Evolutionary conservation across 2,329 filamentous ascomycete species (phyloP).

Genomic region (Penicillium hesseltinei): DNA sequence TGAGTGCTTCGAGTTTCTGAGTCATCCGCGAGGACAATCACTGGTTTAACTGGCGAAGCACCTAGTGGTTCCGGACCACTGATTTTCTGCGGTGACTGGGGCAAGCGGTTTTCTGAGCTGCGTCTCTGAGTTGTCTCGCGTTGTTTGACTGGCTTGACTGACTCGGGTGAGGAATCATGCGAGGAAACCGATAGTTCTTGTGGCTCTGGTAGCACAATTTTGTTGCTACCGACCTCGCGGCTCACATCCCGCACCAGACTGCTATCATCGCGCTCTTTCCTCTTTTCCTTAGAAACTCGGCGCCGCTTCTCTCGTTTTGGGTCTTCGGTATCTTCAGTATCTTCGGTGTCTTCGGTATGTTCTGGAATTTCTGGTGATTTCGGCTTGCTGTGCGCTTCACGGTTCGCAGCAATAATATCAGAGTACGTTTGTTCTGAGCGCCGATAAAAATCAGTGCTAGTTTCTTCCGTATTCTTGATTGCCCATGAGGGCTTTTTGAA

Average conservation of each 20-base stretch:
- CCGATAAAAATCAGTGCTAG: slow-evolving; percentile 48
- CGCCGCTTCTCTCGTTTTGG: slow-evolving; percentile 24
- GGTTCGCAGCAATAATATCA: slow-evolving; percentile 45
- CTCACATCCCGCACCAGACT: no score
- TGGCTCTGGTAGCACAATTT: not conserved
- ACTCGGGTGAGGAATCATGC: not conserved
- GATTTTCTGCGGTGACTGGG: not conserved
- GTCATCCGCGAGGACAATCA: not conserved
- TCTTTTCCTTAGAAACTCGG: slow-evolving; percentile 22
- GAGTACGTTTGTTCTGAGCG: slow-evolving; percentile 49
- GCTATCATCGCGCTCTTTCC: slow-evolving; percentile 3
- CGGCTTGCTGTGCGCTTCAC: slow-evolving; percentile 34
- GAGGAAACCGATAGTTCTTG: not conserved
- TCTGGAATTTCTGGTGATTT: slow-evolving; percentile 9
- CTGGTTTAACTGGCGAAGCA: not conserved
- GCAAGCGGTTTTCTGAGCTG: not conserved
- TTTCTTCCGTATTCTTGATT: slow-evolving; percentile 36
- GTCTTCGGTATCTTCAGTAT: not conserved
- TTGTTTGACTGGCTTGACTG: not conserved
- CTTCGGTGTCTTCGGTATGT: slow-evolving; percentile 2
- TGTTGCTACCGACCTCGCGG: not conserved
- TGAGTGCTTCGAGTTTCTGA: not conserved
- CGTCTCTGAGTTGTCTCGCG: not conserved
- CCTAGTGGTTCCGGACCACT: not conserved
- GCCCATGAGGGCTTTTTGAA: slow-evolving; percentile 58